Evolutionary conservation across 345 rosid species (phyloP), one percentile per base, ranked within the genome.

Genomic region (Lepidium didymum): DNA sequence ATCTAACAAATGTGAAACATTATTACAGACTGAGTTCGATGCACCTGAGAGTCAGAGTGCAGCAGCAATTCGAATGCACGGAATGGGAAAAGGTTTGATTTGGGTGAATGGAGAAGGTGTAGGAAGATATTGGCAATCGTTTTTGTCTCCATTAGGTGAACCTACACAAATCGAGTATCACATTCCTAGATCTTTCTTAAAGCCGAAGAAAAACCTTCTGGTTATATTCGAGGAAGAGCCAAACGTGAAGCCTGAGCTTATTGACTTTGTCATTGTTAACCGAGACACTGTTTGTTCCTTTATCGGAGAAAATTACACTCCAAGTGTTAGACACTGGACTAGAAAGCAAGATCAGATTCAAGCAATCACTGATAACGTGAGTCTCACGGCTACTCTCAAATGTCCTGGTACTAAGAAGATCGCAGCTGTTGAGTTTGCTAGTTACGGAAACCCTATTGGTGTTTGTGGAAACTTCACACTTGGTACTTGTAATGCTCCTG

Each of bases 21-120:
- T 74, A 27, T 42, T 74, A 65, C 75, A 91, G 97, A 68, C 92
- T 18, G 53, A 73, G 59, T 90, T 93, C 36, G 85, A 85, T 64
- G 82, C 83, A 37, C 97, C 98, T 3, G 87, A 84, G 72, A 91
- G 92, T 23, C 12, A 63, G 25, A 64, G 69, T 19, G 88, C 98
- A 1, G 80, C 90, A 2, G 86, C 79, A 0, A 69, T 93, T 12
- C 68, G 79, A 4, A 82, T 88, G 86, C 47, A 36, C 0, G 83
- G 84, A 8, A 86, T 93, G 97, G 79, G 81, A 10, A 90, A 93
- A 74, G 96, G 98, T 5, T 74, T 88, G 87, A 73, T 87, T 46
- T 93, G 96, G 96, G 73, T 93, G 52, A 93, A 93, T 21, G 96
- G 98, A n/a, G 68, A 76, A 57, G 83, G 82, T 69, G 87, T 93